These are phyloP conservation scores for Fallopia convolvulus DNA, from an alignment of 148 eudicot species.

Conservation along the genomic window DNA sequence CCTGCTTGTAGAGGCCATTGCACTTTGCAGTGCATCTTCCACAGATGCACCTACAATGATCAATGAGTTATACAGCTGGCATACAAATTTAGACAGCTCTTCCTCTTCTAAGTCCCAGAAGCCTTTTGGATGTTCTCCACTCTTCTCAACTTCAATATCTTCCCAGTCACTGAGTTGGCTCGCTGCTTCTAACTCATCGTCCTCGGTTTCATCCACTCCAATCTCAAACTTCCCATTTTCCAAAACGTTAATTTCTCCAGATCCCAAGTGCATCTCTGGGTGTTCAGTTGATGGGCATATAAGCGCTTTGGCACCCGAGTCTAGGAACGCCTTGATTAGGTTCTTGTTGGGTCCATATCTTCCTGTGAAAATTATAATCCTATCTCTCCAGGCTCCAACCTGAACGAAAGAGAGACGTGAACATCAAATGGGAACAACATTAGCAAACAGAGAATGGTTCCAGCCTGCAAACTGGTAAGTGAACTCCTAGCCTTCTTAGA, in stretches of 20 bases:
- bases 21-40: conserved; percentile 53
- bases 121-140: conserved; percentile 31
- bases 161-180: conserved; percentile 95
- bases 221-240: conserved; percentile 89
- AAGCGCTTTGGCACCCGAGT: conserved; percentile 93
- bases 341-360: conserved; percentile 52
- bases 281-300: conserved; percentile 79
- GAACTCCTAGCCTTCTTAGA: too few species aligned
- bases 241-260: conserved; percentile 44
- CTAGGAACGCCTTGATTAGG: conserved; percentile 70
- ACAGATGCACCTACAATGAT: conserved; percentile 54
- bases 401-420: conserved; percentile 14
- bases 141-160: conserved; percentile 71
- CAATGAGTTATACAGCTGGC: conserved; percentile 60
- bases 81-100: conserved; percentile 63
- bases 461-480: too few species aligned
- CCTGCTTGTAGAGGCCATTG: conserved; percentile 50
- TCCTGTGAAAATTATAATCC: conserved; percentile 73
- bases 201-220: conserved; percentile 77
- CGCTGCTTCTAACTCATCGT: conserved; percentile 51
- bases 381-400: conserved; percentile 97
- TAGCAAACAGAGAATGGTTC: background rate
- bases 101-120: conserved; percentile 88
- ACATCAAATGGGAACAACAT: background rate
- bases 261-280: conserved; percentile 61